Percentiles rank a stretch among this genome's conserved stretches.
Conservation (phyloP, 2,329 filamentous ascomycete species). For the Clarireedia paspali region DNA sequence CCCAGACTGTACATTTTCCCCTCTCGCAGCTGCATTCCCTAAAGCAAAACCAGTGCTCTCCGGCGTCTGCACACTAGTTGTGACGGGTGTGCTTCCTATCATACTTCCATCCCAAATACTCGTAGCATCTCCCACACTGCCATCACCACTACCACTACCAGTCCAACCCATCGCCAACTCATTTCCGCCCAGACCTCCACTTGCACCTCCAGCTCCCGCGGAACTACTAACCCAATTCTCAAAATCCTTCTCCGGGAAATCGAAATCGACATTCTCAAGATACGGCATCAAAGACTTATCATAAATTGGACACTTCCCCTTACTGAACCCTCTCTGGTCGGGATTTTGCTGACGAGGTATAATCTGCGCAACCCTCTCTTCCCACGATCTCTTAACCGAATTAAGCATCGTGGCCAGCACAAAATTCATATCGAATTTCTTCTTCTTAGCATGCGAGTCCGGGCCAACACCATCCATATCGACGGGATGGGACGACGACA, state of each 20-base stretch:
- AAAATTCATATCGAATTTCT: not conserved
- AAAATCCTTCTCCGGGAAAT: slow-evolving; percentile 12
- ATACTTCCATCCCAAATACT: not conserved
- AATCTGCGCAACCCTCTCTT: not conserved
- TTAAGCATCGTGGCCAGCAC: not conserved
- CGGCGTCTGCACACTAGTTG: too few relatives aligned
- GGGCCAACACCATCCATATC: not conserved
- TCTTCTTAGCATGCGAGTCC: not conserved
- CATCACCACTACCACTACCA: not conserved
- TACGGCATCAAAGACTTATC: not conserved
- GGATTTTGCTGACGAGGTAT: not conserved
- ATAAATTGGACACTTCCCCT: slow-evolving; percentile 4
- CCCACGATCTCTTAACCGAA: slow-evolving; percentile 1
- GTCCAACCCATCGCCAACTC: not conserved
- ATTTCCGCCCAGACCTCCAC: not conserved
- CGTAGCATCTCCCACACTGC: not conserved
- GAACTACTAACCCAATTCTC: not conserved
- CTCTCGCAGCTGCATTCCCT: not conserved
- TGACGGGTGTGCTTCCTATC: too few relatives aligned
- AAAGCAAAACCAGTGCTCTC: too few relatives aligned
- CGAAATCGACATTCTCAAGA: slow-evolving; percentile 1
- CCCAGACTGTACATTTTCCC: too few relatives aligned
- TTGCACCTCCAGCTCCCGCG: not conserved
- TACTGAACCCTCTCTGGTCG: not conserved
- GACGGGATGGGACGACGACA: slow-evolving; percentile 10